Percentiles rank a stretch among this genome's conserved stretches.
Evolutionary conservation across 768 basidiomycete genomes (phyloP).

Genomic region (Termitomyces sp.): DNA sequence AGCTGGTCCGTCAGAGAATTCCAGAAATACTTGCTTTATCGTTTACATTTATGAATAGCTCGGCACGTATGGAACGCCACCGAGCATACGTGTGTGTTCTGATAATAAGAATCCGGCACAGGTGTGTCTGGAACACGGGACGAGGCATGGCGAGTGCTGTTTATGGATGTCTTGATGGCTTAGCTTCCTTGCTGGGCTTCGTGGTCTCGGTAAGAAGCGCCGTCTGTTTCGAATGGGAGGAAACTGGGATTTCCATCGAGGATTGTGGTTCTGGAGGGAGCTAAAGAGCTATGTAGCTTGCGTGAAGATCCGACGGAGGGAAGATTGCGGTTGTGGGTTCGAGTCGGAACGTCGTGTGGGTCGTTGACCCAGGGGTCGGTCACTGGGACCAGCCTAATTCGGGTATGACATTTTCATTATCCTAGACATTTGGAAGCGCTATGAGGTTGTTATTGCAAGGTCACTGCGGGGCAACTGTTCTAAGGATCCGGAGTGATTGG

Average conservation of each 20-base stretch:
- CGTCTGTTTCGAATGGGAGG: not conserved
- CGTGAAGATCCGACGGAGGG: not conserved
- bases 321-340: not conserved
- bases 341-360: not conserved
- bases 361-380: too few relatives aligned
- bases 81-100: not conserved
- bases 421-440: too few relatives aligned
- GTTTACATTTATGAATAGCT: not conserved
- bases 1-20: not conserved
- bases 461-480: too few relatives aligned
- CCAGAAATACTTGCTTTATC: not conserved
- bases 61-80: not conserved
- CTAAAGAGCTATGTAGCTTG: not conserved
- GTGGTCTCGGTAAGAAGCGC: not conserved
- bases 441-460: too few relatives aligned
- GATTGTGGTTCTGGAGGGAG: not conserved
- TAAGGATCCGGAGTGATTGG: too few relatives aligned
- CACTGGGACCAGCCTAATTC: too few relatives aligned
- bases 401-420: not conserved
- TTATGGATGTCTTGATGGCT: not conserved
- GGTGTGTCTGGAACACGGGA: not conserved
- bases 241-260: not conserved
- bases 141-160: not conserved
- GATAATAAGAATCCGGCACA: not conserved
- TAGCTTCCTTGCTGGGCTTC: not conserved